Evolutionary conservation across 2,329 filamentous ascomycete genomes (phyloP).

Genomic region (Cercospora sp.): DNA sequence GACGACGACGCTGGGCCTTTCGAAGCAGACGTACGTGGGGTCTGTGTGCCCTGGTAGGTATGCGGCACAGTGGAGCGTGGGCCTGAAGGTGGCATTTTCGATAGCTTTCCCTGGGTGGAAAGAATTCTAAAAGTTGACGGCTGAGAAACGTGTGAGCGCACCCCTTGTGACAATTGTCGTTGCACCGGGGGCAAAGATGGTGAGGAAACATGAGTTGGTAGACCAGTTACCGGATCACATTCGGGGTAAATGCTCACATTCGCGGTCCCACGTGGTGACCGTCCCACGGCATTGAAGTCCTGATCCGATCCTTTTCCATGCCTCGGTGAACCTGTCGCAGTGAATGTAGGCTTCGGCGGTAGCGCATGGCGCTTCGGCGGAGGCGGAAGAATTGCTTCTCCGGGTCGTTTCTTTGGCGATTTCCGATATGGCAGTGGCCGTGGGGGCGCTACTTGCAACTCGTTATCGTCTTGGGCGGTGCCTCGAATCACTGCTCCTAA

Average conservation of each 20-base stretch:
- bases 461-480: constrained; percentile 3
- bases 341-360: background rate
- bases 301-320: background rate
- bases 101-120: background rate
- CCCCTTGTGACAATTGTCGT: background rate
- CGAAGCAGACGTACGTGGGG: background rate
- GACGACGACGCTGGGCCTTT: background rate
- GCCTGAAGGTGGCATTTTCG: background rate
- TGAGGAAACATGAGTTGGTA: background rate
- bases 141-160: background rate
- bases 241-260: background rate
- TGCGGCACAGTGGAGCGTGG: background rate
- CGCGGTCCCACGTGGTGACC: background rate
- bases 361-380: background rate
- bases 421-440: constrained; percentile 1
- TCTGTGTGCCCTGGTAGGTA: background rate
- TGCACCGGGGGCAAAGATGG: background rate
- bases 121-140: background rate
- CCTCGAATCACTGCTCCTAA: constrained; percentile 9
- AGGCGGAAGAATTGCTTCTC: background rate
- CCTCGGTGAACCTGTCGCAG: background rate
- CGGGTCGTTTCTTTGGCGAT: constrained; percentile 5
- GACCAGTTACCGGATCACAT: background rate
- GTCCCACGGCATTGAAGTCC: background rate
- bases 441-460: constrained; percentile 6